Conservation (phyloP, 805 yeast species). For the Ogataea pignaliae region DNA sequence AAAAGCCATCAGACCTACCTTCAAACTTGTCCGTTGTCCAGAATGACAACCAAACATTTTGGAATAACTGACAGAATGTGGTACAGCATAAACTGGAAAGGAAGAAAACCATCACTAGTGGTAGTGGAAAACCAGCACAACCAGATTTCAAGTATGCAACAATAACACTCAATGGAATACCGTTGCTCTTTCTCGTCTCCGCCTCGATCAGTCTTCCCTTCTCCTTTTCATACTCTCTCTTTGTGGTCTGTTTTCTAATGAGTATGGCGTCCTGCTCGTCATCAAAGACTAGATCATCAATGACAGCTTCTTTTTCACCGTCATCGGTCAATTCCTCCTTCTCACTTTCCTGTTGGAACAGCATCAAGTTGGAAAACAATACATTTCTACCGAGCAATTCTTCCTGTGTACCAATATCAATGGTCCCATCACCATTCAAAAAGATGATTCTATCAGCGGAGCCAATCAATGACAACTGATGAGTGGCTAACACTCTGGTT, state of each 20-base stretch:
- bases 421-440: conserved; percentile 58
- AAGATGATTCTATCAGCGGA: conserved; percentile 68
- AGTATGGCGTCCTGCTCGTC: conserved; percentile 12
- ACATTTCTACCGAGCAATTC: conserved; percentile 42
- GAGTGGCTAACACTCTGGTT: conserved; percentile 80
- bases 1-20: conserved; percentile 44
- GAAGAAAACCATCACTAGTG: conserved; percentile 28
- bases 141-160: conserved; percentile 48
- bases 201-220: conserved; percentile 38
- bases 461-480: conserved; percentile 68
- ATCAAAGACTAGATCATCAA: conserved; percentile 17
- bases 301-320: conserved; percentile 8
- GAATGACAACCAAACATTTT: conserved; percentile 78
- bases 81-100: conserved; percentile 25
- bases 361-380: conserved; percentile 37
- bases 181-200: conserved; percentile 58
- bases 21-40: conserved; percentile 63
- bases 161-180: conserved; percentile 47
- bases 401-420: conserved; percentile 56
- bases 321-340: conserved; percentile 24
- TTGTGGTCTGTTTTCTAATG: conserved; percentile 11
- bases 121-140: conserved; percentile 40
- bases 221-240: conserved; percentile 14
- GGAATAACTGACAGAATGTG: conserved; percentile 51
- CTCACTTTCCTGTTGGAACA: conserved; percentile 32